Base-by-base conservation (phyloP, 192 early-diverging fungal species). In the Jimgerdemannia lactiflua region DNA sequence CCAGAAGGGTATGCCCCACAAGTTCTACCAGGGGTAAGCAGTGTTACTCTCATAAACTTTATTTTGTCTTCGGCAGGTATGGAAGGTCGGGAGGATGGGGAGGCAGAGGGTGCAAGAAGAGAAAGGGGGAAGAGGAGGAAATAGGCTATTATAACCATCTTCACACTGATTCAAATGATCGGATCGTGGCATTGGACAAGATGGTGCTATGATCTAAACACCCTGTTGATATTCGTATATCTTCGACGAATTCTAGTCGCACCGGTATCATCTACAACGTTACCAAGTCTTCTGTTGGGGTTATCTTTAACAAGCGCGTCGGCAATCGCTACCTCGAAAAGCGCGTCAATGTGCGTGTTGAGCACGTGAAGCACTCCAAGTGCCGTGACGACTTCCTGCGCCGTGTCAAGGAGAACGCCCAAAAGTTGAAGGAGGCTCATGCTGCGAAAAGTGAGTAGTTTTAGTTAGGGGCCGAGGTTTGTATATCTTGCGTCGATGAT, bases 1-100 rank as follows among this genome's bases (percentile, higher is more conserved):
- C 86, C 98, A 99, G 89, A 97, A 97, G 93, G 98, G 98, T 87
- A 94, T 99, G 94, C 98, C 98, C 80, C 98, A 99, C 95, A 99
- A 98, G 93, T 99, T 93, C 93, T 99, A 99, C 93, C 98, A 99
- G 88, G 96, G 95, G 92, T 93, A 83, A 71, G 67, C 59, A 43
- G n/a, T 3, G 4, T 8, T 29, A 29, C 1, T 29, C 1, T 29
- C 29, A 29, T 29, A 29, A 29, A 29, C 29, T 29, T 29, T 29
- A 29, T 29, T 29, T 29, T 29, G 29, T 29, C 29, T 29, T 29
- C 29, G 29, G 29, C 29, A 29, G 29, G 29, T 29, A 1, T 29
- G 29, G 29, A 29, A 29, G 29, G 29, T 29, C 29, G 29, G 29
- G 29, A 29, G 29, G 29, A 29, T 29, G 29, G 29, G n/a, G 39